Base-by-base conservation (phyloP, 2,329 filamentous ascomycete species). In the Neonectria sp. region DNA sequence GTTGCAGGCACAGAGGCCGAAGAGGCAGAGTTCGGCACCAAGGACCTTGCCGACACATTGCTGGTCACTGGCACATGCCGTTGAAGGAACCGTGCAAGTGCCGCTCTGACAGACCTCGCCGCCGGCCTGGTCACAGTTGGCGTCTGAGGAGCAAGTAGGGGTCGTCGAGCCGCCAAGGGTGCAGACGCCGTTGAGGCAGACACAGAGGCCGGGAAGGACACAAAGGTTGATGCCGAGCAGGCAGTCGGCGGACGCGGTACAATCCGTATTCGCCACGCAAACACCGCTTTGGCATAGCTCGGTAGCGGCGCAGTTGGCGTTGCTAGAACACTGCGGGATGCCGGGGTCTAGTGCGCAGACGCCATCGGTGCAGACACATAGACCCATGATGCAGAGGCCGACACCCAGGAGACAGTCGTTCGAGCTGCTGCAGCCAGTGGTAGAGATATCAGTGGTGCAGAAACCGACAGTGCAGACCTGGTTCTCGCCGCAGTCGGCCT, bases 131-230 rank as follows among this genome's bases (percentile, higher is more conserved):
- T 61, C 58, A 13, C 63, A 65, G 29, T 61, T 52, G 9, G 57
- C 13, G 21, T 56, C 21, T 2, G 57, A 52, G 3, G 48, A 53
- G 13, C 63, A 65, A 4, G 63, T 65, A 0, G 63, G 63, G 8
- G 55, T 55, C 13, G 57, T 57, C 9, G 57, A 60, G 45, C 56
- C 43, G 17, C 65, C 60, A 1, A 72, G 63, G 6, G 43, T 43
- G 25, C 70, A 72, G 24, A 65, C 46, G 3, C 68, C 68, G 37
- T 69, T 67, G 55, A 70, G 9, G 33, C 70, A 72, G n/a, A 57
- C 15, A 17, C 70, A 72, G 12, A 63, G 13, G 8, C 61, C 62
- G 0, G 67, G 61, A 8, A 71, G 55, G 11, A 60, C 27, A 25
- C 70, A 71, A 6, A 71, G 21, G 21, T 69, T 57, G 13, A 67